A percentile compares a stretch with the other conserved stretches of the same genome.
Evolutionary conservation across 139 green algal species (phyloP).

Genomic region (Monoraphidium neglectum): DNA sequence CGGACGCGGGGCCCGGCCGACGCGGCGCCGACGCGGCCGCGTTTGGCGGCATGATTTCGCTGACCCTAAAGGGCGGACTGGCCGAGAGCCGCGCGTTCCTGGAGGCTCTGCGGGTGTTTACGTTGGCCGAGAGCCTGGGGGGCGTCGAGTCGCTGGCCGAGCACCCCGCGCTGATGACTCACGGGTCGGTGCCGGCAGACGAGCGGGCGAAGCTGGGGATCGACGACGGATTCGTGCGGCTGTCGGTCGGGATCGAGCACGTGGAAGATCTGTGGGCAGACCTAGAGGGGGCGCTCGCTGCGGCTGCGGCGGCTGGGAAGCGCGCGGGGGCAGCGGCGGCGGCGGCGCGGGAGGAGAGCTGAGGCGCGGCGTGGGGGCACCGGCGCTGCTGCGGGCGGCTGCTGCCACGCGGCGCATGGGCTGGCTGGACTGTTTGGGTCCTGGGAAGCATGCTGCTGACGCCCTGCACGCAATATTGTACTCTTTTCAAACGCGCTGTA

Average conservation of each 20-base stretch:
- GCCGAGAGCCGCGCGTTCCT: not conserved
- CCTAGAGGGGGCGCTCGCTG: too few species aligned
- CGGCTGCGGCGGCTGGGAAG: too few species aligned
- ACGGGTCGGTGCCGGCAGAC: not conserved
- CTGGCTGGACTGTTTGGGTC: too few species aligned
- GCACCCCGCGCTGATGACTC: conserved; percentile 1
- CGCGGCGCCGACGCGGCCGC: not conserved
- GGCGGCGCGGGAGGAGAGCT: too few species aligned
- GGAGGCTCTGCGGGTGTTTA: not conserved
- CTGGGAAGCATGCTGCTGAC: too few species aligned
- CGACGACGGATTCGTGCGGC: not conserved
- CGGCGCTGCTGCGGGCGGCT: too few species aligned
- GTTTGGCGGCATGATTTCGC: not conserved
- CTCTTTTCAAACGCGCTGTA: too few species aligned
- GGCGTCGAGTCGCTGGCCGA: conserved; percentile 10
- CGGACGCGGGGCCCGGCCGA: not conserved
- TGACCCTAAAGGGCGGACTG: not conserved
- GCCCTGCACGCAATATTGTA: too few species aligned
- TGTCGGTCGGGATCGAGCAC: conserved; percentile 13
- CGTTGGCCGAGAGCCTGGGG: not conserved
- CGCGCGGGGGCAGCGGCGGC: too few species aligned
- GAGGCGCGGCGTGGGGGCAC: too few species aligned
- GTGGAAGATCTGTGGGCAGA: not conserved
- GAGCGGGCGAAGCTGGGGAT: not conserved
- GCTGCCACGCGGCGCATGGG: too few species aligned